Evolutionary conservation across 176 grass and related monocot species (phyloP), one percentile per base, ranked within the genome.

Genomic region (Eleusine coracana): DNA sequence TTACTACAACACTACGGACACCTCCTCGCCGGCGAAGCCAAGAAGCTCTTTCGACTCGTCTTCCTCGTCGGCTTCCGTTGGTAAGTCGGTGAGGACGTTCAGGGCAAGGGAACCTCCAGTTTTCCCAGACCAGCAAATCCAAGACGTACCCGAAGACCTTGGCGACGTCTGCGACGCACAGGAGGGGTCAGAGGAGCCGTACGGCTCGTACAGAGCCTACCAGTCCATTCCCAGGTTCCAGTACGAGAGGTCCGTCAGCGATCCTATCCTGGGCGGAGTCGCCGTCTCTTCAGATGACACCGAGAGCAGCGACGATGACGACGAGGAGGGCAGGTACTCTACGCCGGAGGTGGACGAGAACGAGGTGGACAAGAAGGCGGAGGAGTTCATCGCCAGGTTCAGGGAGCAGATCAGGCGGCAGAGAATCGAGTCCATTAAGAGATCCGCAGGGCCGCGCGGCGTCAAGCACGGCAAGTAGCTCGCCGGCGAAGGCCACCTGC

Each of bases 291-390:
- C 91, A 0, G 77, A 92, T 48, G 92, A 87, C 27, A 92, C 88
- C 1, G 95, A 96, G 18, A 89, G 84, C 65, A 90, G 84, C 40
- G 85, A 90, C 68, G 87, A 88, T 39, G 92, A 90, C 20, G 80
- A 25, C 14, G 86, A 74, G 16, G 17, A 0, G 51, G 70, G 51
- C 18, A 59, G 55, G 11, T 86, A 89, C 85, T 86, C 90, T 27
- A 87, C 87, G 58, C 75, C 87, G 68, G 89, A 85, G 80, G 76
- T 87, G n/a, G 79, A 92, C 40, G 86, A 80, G 83, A 96, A 96
- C 61, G 96, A 99, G 77, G 96, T 99, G 51, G 96, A 98, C 64
- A 98, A 90, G 87, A 98, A 98, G 80, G 96, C 96, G 1, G 94
- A 93, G 56, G 94, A 97, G 51, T 97, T 92, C 83, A 94, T 94